A percentile compares a stretch with the other conserved stretches of the same genome.
Conservation (phyloP, 192 early-diverging fungal genomes). For the Funneliformis mosseae region DNA sequence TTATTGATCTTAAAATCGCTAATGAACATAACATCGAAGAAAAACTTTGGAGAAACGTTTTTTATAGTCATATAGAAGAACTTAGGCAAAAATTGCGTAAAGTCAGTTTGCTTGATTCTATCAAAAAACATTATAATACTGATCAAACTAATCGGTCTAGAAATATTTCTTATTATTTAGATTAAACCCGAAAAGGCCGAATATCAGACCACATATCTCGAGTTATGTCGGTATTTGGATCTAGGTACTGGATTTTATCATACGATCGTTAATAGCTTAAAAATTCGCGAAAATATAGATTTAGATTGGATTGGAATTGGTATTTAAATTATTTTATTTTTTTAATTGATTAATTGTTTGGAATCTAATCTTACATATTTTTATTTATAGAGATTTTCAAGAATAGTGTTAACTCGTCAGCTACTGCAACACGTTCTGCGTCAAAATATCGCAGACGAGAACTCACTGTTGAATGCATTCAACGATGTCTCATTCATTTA, state of each 20-base stretch:
- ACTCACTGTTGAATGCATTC: slow-evolving; percentile 46
- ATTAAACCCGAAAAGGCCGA: slow-evolving; percentile 39
- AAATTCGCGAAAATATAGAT: slow-evolving; percentile 50
- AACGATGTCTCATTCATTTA: slow-evolving; percentile 55
- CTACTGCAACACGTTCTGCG: background rate
- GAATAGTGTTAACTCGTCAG: slow-evolving; percentile 27
- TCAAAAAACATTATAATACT: background rate
- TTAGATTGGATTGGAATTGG: slow-evolving; percentile 53
- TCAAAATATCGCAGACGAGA: slow-evolving; percentile 33
- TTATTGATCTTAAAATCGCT: slow-evolving; percentile 51
- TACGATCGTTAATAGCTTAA: slow-evolving; percentile 50
- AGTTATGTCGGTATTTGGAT: slow-evolving; percentile 50
- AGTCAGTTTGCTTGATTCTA: slow-evolving; percentile 36
- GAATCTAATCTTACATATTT: background rate
- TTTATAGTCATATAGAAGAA: slow-evolving; percentile 59
- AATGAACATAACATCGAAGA: slow-evolving; percentile 56
- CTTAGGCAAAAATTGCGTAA: slow-evolving; percentile 50
- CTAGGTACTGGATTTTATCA: slow-evolving; percentile 59
- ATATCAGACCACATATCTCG: slow-evolving; percentile 41
- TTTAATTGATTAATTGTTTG: background rate
- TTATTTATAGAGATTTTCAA: slow-evolving; percentile 33
- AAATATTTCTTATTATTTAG: slow-evolving; percentile 9
- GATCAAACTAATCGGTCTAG: background rate
- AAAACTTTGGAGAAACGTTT: slow-evolving; percentile 58
- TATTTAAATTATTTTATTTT: slow-evolving; percentile 13